Conservation (phyloP, 768 basidiomycete species). For the Calocybe indica region DNA sequence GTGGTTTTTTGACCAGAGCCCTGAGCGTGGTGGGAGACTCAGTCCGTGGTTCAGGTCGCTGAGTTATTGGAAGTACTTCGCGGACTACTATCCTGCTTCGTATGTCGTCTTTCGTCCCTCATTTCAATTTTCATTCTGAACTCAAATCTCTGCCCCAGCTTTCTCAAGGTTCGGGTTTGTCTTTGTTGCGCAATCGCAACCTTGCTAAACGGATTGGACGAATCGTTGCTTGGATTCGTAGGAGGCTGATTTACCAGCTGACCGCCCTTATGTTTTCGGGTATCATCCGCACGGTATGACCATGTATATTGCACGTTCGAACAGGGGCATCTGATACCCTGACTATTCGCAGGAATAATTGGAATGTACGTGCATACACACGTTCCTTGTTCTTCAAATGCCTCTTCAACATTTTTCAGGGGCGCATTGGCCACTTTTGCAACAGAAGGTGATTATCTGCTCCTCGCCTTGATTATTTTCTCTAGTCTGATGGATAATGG, state of each 20-base stretch:
- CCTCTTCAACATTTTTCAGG: slow-evolving; percentile 34
- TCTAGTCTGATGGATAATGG: not conserved
- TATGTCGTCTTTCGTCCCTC: slow-evolving; percentile 33
- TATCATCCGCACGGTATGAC: slow-evolving; percentile 92
- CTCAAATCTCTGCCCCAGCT: too few species aligned
- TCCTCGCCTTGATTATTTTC: slow-evolving; percentile 1
- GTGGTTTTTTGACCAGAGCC: slow-evolving; percentile 66
- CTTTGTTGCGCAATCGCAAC: too few species aligned
- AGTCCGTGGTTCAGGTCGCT: slow-evolving; percentile 69
- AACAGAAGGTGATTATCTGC: slow-evolving; percentile 62
- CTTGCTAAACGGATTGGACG: too few species aligned
- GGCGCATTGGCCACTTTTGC: slow-evolving; percentile 95
- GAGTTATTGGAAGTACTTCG: slow-evolving; percentile 84
- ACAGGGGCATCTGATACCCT: slow-evolving; percentile 6
- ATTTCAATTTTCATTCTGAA: not conserved
- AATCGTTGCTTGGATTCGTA: slow-evolving; percentile 19
- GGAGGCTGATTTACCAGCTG: slow-evolving; percentile 89
- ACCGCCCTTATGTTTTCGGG: slow-evolving; percentile 93
- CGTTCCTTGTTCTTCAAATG: not conserved
- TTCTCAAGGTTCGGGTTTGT: too few species aligned
- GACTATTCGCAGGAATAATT: slow-evolving; percentile 68
- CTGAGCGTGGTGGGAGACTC: slow-evolving; percentile 65
- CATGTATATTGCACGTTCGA: not conserved
- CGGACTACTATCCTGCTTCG: slow-evolving; percentile 88
- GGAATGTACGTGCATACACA: slow-evolving; percentile 68